Evolutionary conservation across 768 basidiomycete genomes (phyloP).

Genomic region (Leucocoprinus sp.): DNA sequence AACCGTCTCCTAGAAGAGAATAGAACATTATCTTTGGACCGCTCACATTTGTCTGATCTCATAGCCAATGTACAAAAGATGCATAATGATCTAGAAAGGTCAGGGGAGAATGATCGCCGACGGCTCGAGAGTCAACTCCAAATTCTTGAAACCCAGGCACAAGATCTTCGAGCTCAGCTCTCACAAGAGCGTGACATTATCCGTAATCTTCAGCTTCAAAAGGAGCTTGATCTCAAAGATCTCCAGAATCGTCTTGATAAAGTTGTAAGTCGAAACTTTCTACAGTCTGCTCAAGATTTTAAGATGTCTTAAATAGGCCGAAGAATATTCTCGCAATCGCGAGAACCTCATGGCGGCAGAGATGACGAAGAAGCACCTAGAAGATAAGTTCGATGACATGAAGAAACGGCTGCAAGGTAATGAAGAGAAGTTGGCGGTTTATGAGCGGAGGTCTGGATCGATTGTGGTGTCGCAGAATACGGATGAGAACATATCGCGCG

Average conservation of each 20-base stretch:
- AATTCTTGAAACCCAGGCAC: constrained; percentile 68
- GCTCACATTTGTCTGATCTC: constrained; percentile 78
- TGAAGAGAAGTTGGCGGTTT: constrained; percentile 80
- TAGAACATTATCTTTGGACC: constrained; percentile 67
- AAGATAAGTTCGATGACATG: constrained; percentile 61
- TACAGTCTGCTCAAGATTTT: background rate
- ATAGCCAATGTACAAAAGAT: constrained; percentile 88
- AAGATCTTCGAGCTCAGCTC: constrained; percentile 65
- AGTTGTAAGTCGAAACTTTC: constrained; percentile 44
- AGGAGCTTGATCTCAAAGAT: constrained; percentile 74
- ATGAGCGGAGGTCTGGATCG: constrained; percentile 53
- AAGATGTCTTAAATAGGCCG: constrained; percentile 33
- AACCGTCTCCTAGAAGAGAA: constrained; percentile 80
- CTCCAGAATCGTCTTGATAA: constrained; percentile 66
- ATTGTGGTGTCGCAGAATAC: constrained; percentile 23
- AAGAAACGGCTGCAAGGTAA: constrained; percentile 60
- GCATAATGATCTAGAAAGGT: constrained; percentile 80
- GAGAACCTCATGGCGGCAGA: constrained; percentile 66
- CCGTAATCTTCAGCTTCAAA: constrained; percentile 70
- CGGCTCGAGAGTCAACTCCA: constrained; percentile 76
- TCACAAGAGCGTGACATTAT: constrained; percentile 65
- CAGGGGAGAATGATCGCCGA: constrained; percentile 73
- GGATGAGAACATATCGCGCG: constrained; percentile 47
- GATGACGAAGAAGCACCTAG: constrained; percentile 71
- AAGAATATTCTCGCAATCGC: constrained; percentile 60